Base-by-base conservation (phyloP, 2,329 filamentous ascomycete genomes). In the Xylariaceae sp. region DNA sequence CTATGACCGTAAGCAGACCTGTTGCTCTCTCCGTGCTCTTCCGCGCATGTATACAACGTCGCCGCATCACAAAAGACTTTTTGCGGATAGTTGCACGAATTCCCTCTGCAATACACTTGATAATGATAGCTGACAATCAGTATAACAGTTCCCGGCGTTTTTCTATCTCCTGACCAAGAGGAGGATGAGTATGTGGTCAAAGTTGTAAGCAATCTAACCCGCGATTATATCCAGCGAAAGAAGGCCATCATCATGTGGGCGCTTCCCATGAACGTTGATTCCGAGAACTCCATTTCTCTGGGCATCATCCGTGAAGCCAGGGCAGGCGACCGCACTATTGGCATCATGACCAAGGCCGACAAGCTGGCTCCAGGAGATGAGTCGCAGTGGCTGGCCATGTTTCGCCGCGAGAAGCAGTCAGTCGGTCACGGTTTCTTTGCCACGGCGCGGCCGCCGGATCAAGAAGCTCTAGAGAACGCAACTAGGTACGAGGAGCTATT, bases 331-430 rank as follows among this genome's bases (percentile, higher is more conserved):
- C 72, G 83, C 1, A 86, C 82, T 1, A 72, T 87, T 39, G 87
- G 87, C 0, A 85, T 95, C 0, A 72, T 95, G 13, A 95, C 89
- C 0, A 95, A 95, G 55, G 89, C 89, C 0, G 90, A 95, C 47
- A 74, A 85, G 0, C 64, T 89, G 0, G 58, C 64, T 0, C 72
- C 72, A 0, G 68, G 73, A 2, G 65, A 78, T 1, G 65, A 69
- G 0, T 56, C 63, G 0, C 79, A 83, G 42, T 87, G 85, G 75
- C 57, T 78, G 0, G 66, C 74, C 0, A 83, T 89, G 41, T 70
- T 95, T 4, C 66, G 70, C 0, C 79, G 80, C 0, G 57, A 76
- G 2, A 74, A 76, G 2, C 87, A 87, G 44, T 56, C 60, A 0
- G 75, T 90, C 0, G 83, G 81, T 0, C 72, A 87, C n/a, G 86